Base-by-base conservation (phyloP, 2,329 filamentous ascomycete genomes). In the Colletotrichum coccodes region DNA sequence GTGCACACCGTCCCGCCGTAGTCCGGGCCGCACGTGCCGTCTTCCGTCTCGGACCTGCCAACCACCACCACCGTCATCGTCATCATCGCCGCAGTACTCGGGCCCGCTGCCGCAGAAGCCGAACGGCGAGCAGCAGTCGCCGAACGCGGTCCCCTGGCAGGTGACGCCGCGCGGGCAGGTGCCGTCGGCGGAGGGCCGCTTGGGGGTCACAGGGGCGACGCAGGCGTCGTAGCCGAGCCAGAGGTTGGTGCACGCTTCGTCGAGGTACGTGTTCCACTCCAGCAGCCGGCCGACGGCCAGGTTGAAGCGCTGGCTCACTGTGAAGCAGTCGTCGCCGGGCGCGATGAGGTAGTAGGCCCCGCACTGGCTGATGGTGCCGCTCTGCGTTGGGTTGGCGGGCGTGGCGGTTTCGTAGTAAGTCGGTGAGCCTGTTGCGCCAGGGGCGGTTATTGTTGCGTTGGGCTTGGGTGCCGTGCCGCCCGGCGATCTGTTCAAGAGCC, bases 21-120 rank as follows among this genome's bases (percentile, higher is more conserved):
- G 34, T 57, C 53, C n/a, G 53, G 53, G n/a, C 53, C 53, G n/a
- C 53, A 57, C 12, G 32, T 40, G 23, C 53, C 53, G n/a, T 57
- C 53, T 14, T 14, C 18, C 14, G n/a, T 57, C 4, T 30, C 40
- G 28, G 53, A 7, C 21, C n/a, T n/a, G n/a, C n/a, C 32, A 14
- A 16, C 53, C 34, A 34, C 23, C 26, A 6, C n/a, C 21, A 9
- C 53, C 9, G 18, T 52, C 21, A 26, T 26, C 9, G 18, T 52
- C 21, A 26, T 26, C 36, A 3, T 7, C 23, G 21, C 34, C 34
- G 30, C 53, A 57, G n/a, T 36, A 54, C 32, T 54, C 52, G 12
- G n/a, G n/a, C 16, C 26, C 30, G 14, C 18, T 21, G 26, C 52
- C 52, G 30, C 52, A 54, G 36, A 40, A 36, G 52, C 52, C 52